phyloP scores from a whole-genome alignment of 1,284 basidiomycete species.

The Ustilago tritici region DNA sequence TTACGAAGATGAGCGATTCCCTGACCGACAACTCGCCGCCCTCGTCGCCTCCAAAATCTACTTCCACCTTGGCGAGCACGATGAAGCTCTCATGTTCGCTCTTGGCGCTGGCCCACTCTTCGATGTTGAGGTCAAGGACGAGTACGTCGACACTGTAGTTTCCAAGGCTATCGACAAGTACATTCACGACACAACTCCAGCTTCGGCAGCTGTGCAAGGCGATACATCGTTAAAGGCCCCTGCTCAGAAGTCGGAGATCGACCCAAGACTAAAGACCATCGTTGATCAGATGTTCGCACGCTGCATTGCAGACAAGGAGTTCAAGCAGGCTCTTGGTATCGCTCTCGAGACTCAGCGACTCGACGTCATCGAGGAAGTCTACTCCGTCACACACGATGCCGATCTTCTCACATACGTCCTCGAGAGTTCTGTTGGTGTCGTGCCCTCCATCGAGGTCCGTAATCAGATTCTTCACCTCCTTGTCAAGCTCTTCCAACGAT shows the following conservation, averaged over 20 bases:
- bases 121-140: conserved; percentile 66
- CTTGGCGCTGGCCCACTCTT: conserved; percentile 66
- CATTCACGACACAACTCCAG: conserved; percentile 48
- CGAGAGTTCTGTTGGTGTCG: conserved; percentile 66
- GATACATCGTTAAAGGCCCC: conserved; percentile 18
- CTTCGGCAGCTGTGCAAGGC: conserved; percentile 20
- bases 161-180: conserved; percentile 69
- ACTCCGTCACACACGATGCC: conserved; percentile 59
- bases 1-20: conserved; percentile 65
- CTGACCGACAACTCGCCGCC: conserved; percentile 65
- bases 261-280: conserved; percentile 61
- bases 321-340: conserved; percentile 67
- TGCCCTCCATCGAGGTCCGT: conserved; percentile 58
- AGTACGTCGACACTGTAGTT: conserved; percentile 68
- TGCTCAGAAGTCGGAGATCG: conserved; percentile 25
- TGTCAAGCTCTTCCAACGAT: conserved; percentile 67
- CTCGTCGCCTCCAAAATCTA: conserved; percentile 69
- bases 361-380: conserved; percentile 67
- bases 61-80: conserved; percentile 68
- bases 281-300: conserved; percentile 68
- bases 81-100: conserved; percentile 68
- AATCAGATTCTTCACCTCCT: conserved; percentile 67
- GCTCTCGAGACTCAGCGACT: conserved; percentile 66
- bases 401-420: conserved; percentile 66
- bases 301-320: conserved; percentile 64